Evolutionary conservation across 331 rosid species (phyloP).

Genomic region (Acacia concinna): DNA sequence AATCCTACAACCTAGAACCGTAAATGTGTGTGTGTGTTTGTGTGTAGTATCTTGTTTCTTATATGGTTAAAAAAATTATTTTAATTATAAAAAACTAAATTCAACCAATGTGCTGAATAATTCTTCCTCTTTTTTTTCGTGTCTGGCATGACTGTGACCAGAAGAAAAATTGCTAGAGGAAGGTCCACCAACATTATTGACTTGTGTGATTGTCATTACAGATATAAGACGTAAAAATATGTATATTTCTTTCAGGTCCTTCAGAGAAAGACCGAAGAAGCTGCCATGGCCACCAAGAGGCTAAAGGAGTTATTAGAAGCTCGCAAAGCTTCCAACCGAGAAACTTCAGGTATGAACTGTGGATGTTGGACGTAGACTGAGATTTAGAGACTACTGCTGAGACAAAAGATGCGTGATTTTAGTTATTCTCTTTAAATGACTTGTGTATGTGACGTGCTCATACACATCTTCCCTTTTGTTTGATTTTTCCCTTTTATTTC

Average conservation of each 20-base stretch:
- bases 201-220: constrained; percentile 27
- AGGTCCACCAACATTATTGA: constrained; percentile 11
- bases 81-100: constrained; percentile 16
- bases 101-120: constrained; percentile 19
- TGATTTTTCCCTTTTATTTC: constrained; percentile 37
- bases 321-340: constrained; percentile 89
- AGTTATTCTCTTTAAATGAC: constrained; percentile 25
- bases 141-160: constrained; percentile 9
- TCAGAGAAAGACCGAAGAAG: constrained; percentile 99
- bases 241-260: constrained; percentile 68
- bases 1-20: too few relatives aligned
- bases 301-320: constrained; percentile 96
- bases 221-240: constrained; percentile 7
- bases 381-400: constrained; percentile 22
- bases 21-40: too few relatives aligned
- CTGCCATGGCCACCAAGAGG: constrained; percentile 99
- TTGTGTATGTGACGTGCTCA: not conserved
- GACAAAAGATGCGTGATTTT: constrained; percentile 23
- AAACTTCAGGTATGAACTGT: constrained; percentile 62
- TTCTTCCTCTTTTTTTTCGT: not conserved
- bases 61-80: not conserved
- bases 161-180: constrained; percentile 10
- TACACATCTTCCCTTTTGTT: constrained; percentile 18
- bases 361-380: constrained; percentile 5
- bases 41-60: not conserved